Conservation (phyloP, 139 green algal genomes). For the Deuterostichococcus epilithicus region DNA sequence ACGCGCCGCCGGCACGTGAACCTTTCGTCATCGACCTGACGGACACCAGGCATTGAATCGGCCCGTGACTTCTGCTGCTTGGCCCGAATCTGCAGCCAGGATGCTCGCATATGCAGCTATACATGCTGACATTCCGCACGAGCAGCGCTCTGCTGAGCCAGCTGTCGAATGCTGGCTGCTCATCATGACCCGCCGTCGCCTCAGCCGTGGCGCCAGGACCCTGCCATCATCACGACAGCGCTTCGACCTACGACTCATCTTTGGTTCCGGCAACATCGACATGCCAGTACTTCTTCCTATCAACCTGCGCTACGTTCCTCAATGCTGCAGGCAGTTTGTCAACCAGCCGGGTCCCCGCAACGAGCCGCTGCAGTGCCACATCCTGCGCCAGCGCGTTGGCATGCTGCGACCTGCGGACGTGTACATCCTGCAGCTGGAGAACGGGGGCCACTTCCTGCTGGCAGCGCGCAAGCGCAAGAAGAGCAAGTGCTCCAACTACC, state of each 20-base stretch:
- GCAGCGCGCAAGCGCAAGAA: constrained; percentile 85
- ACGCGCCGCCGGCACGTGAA: neutral
- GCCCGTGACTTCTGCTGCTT: no score
- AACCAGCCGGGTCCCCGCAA: constrained; percentile 45
- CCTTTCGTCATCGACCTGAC: constrained; percentile 28
- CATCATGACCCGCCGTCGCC: no score
- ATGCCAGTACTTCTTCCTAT: no score
- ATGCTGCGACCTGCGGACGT: constrained; percentile 8
- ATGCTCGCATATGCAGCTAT: no score
- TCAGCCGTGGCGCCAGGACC: no score
- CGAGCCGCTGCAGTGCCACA: constrained; percentile 70
- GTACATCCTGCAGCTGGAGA: constrained; percentile 66
- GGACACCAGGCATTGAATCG: constrained; percentile 37
- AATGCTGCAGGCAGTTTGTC: constrained; percentile 39
- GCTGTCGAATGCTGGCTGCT: no score
- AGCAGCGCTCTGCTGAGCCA: no score
- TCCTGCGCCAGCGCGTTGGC: constrained; percentile 51
- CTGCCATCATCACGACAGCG: no score
- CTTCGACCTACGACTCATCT: no score
- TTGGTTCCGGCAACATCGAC: no score
- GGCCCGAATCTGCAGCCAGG: no score
- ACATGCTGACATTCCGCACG: no score
- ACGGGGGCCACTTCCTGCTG: constrained; percentile 71
- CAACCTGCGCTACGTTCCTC: neutral
- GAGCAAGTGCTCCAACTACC: constrained; percentile 73